phyloP scores from a whole-genome alignment of 1,139 yeast species.

The Debaryomyces fabryi region DNA sequence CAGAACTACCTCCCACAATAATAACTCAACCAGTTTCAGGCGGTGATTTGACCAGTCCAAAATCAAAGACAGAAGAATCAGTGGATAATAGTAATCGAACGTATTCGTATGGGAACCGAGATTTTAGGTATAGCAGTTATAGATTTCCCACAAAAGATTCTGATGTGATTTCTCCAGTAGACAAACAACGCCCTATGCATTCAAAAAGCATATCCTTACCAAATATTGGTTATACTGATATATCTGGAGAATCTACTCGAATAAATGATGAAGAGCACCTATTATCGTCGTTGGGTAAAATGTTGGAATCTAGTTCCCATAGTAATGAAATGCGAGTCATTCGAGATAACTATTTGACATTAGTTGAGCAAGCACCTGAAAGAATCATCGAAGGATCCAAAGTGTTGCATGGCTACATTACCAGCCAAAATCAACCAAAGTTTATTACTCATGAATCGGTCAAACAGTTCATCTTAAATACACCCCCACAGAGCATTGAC shows the following conservation, averaged over 20 bases:
- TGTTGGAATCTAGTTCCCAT: neutral
- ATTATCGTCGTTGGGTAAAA: slow-evolving; percentile 2
- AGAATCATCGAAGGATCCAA: neutral
- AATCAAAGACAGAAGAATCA: neutral
- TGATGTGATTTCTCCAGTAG: neutral
- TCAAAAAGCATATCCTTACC: slow-evolving; percentile 3
- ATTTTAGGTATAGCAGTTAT: neutral
- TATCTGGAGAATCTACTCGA: neutral
- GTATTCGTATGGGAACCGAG: neutral
- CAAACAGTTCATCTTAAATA: slow-evolving; percentile 3
- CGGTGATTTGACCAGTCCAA: neutral
- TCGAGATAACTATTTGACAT: neutral
- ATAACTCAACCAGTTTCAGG: neutral
- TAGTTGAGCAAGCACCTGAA: slow-evolving; percentile 4
- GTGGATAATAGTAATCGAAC: neutral
- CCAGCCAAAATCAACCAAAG: neutral
- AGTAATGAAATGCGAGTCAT: neutral
- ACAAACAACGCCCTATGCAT: neutral
- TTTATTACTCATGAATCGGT: slow-evolving; percentile 2
- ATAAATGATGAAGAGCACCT: slow-evolving; percentile 5
- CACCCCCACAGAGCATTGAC: slow-evolving; percentile 1
- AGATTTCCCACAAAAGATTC: neutral
- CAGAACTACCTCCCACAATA: slow-evolving; percentile 7
- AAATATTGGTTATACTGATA: neutral
- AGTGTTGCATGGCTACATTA: slow-evolving; percentile 3